Evolutionary conservation across 805 yeast species (phyloP), one percentile per base, ranked within the genome.

Genomic region (Hanseniaspora mollemarum): DNA sequence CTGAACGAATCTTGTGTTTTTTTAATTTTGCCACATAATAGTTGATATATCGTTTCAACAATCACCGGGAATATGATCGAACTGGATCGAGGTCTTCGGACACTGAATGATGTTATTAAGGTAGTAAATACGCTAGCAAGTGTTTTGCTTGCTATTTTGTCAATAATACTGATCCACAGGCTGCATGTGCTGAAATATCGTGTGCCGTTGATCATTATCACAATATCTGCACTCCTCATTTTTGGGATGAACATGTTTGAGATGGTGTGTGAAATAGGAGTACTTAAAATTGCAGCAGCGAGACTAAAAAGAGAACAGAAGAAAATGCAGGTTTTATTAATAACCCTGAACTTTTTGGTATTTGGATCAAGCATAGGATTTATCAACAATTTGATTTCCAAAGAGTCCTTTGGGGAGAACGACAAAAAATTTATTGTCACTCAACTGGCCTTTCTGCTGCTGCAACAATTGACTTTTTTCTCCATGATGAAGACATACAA

Each of bases 381-480:
- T 18, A 39, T 45, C 8, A 38, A 51, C n/a, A 25, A 41, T 15
- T 13, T 51, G 22, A n/a, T 46, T 7, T 12, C 5, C 12, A 29
- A 26, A 18, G 3, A 26, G 25, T 35, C 16, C 12, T 26, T 15
- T 13, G 43, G 18, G 15, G 36, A 38, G 15, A 2, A 35, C 36
- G 28, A 43, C 19, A 26, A 37, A 25, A 35, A 41, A 40, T 9
- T 44, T 29, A 12, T 53, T 35, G 32, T 49, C 21, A 39, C 32
- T 9, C 41, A 46, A 8, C 3, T 51, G 40, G 41, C 53, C 13
- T 39, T 41, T 39, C 29, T 50, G n/a, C 36, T 44, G 40, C n/a
- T 45, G 24, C 42, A 40, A 45, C 37, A 41, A 35, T 15, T 32
- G 39, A 16, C 46, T 21, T 38, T 31, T 24, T 37, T 38, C 16